Percentiles rank a stretch among this genome's conserved stretches.
phyloP scores from a whole-genome alignment of 2,329 filamentous ascomycete genomes.

The Alternaria viburni region DNA sequence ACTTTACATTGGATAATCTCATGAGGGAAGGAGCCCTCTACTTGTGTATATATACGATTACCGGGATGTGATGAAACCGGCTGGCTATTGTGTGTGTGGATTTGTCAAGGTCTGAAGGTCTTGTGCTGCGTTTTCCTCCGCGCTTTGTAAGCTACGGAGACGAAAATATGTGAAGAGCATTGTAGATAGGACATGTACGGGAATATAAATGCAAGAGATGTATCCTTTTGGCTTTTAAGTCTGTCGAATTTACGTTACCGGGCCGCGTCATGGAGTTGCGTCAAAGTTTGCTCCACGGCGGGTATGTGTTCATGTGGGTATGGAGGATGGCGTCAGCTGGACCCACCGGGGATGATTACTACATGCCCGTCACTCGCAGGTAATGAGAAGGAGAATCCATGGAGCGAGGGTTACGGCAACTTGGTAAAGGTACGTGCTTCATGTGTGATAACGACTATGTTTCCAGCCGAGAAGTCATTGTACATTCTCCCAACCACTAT shows the following conservation, averaged over 20 bases:
- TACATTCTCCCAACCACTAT: neutral
- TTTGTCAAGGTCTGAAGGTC: neutral
- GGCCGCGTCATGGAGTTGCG: neutral
- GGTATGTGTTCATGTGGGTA: neutral
- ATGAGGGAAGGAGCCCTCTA: neutral
- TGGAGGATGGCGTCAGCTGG: neutral
- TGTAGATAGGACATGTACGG: constrained; percentile 5
- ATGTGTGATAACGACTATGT: neutral
- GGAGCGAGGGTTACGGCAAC: neutral
- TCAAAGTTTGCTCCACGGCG: neutral
- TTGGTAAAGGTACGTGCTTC: neutral
- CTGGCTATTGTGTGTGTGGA: neutral
- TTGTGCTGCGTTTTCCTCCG: neutral
- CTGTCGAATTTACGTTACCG: neutral
- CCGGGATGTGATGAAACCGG: neutral
- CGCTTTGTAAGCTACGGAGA: neutral
- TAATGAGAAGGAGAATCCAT: neutral
- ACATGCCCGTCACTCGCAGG: neutral
- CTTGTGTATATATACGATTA: constrained; percentile 3
- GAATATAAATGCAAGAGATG: constrained; percentile 1
- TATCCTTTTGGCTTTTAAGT: neutral
- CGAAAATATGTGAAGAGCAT: neutral
- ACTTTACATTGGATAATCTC: constrained; percentile 12
- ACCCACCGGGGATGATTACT: neutral
- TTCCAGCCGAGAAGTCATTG: neutral